Evolutionary conservation across 192 early-diverging fungal genomes (phyloP).

Genomic region (Coemansia furcata): DNA sequence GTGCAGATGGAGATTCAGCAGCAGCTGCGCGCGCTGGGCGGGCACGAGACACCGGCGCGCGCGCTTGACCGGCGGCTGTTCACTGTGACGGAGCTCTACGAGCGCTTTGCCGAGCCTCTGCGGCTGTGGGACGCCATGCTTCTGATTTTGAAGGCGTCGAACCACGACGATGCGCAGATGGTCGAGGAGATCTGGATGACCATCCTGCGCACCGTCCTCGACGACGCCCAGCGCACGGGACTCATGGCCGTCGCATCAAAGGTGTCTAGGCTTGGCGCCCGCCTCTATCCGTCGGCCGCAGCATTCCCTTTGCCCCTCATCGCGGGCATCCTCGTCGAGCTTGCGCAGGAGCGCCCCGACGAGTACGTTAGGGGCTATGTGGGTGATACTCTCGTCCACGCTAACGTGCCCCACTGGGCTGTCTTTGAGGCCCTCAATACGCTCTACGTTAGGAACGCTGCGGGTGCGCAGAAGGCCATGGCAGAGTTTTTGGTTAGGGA

Average conservation of each 20-base stretch:
- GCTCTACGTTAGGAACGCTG: not conserved
- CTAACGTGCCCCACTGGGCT: conserved; percentile 26
- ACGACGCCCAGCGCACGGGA: conserved; percentile 24
- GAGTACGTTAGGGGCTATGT: conserved; percentile 23
- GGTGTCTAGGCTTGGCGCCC: conserved; percentile 21
- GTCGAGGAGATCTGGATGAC: conserved; percentile 36
- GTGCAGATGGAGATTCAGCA: conserved; percentile 56
- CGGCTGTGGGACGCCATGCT: conserved; percentile 53
- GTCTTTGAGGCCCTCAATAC: conserved; percentile 39
- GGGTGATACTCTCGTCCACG: conserved; percentile 18
- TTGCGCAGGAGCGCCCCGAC: conserved; percentile 16
- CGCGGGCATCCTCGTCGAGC: conserved; percentile 17
- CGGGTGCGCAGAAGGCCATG: not conserved
- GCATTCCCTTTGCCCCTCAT: conserved; percentile 38
- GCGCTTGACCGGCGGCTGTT: conserved; percentile 28
- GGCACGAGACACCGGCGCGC: conserved; percentile 8
- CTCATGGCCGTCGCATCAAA: conserved; percentile 29
- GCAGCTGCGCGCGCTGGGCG: conserved; percentile 10
- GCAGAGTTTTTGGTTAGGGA: conserved; percentile 28
- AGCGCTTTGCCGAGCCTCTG: conserved; percentile 55
- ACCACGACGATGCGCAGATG: conserved; percentile 48
- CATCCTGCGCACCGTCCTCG: conserved; percentile 29
- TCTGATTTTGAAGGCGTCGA: conserved; percentile 58
- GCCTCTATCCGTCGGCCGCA: conserved; percentile 41
- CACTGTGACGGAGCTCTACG: conserved; percentile 51